A percentile compares a stretch with the other conserved stretches of the same genome.
Evolutionary conservation across 179 eudicot species (phyloP).

Genomic region (Actinidia chinensis): DNA sequence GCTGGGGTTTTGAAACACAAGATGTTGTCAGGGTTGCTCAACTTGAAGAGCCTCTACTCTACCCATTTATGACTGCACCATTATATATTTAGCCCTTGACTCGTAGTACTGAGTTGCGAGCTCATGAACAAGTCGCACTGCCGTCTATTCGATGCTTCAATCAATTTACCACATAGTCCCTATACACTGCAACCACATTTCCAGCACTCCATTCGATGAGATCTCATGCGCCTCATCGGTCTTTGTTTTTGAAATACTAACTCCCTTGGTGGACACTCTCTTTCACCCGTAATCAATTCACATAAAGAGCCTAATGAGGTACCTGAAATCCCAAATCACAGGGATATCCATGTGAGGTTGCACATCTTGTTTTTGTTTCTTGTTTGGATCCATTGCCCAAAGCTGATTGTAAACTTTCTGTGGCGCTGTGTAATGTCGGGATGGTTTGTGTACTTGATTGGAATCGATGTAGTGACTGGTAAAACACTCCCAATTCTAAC

Average conservation of each 20-base stretch:
- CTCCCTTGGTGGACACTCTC: constrained; percentile 7
- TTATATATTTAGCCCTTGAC: not conserved
- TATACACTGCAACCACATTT: constrained; percentile 21
- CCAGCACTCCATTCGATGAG: constrained; percentile 20
- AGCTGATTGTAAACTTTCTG: not conserved
- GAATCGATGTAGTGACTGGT: not conserved
- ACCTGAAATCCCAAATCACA: constrained; percentile 24
- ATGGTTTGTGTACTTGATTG: not conserved
- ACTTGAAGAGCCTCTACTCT: constrained; percentile 13
- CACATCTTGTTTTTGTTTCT: not conserved
- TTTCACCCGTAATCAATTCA: constrained; percentile 17
- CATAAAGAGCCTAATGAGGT: constrained; percentile 24
- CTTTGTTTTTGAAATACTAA: constrained; percentile 21
- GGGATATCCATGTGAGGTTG: not conserved
- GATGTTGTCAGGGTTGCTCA: constrained; percentile 20
- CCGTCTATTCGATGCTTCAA: constrained; percentile 11
- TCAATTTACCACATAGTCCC: constrained; percentile 26
- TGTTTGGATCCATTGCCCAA: not conserved
- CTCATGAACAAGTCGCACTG: constrained; percentile 11
- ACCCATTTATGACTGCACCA: too few relatives aligned
- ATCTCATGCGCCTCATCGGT: constrained; percentile 20
- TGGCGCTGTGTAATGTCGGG: not conserved
- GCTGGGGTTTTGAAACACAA: not conserved
- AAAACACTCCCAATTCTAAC: too few relatives aligned
- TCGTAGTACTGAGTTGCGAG: constrained; percentile 1